Percentiles rank a stretch among this genome's conserved stretches.
phyloP scores from a whole-genome alignment of 2,329 filamentous ascomycete genomes.

The Fusarium setosum region DNA sequence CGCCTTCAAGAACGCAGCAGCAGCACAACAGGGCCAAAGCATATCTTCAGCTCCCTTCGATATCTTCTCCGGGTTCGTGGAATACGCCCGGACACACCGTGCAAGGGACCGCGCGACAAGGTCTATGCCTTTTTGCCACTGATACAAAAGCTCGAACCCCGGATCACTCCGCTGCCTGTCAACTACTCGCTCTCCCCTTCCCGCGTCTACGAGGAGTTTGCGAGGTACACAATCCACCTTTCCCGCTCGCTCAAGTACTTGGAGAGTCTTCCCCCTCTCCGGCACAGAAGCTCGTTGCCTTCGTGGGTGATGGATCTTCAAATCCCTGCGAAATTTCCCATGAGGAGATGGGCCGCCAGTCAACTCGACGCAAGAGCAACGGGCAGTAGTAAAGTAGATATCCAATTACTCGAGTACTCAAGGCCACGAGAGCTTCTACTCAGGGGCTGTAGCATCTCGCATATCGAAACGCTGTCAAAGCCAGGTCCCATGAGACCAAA shows the following conservation, averaged over 20 bases:
- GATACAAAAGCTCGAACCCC: constrained; percentile 22
- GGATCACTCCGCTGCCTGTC: constrained; percentile 8
- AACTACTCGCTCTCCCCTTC: constrained; percentile 22
- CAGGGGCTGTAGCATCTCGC: constrained; percentile 2
- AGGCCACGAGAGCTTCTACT: constrained; percentile 5
- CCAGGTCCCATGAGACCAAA: constrained; percentile 8
- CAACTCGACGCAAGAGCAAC: constrained; percentile 18
- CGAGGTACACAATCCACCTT: constrained; percentile 13
- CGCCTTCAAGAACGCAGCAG: constrained; percentile 23
- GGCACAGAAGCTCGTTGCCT: constrained; percentile 6
- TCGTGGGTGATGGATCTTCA: constrained; percentile 31
- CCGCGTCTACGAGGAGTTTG: constrained; percentile 24
- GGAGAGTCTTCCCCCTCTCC: constrained; percentile 20
- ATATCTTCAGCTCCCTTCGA: constrained; percentile 17
- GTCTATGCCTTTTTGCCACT: constrained; percentile 27
- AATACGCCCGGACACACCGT: constrained; percentile 25
- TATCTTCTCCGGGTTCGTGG: constrained; percentile 24
- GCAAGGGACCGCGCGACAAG: constrained; percentile 25
- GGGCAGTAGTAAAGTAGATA: constrained; percentile 15
- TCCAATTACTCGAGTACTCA: constrained; percentile 12
- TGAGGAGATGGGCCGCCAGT: constrained; percentile 22
- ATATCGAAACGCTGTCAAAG: constrained; percentile 13
- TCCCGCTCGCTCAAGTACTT: constrained; percentile 22
- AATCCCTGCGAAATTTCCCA: constrained; percentile 22
- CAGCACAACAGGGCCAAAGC: constrained; percentile 2